These are phyloP conservation scores for Neurospora sp. DNA, from an alignment of 495 filamentous ascomycete species.

Conservation along the genomic window DNA sequence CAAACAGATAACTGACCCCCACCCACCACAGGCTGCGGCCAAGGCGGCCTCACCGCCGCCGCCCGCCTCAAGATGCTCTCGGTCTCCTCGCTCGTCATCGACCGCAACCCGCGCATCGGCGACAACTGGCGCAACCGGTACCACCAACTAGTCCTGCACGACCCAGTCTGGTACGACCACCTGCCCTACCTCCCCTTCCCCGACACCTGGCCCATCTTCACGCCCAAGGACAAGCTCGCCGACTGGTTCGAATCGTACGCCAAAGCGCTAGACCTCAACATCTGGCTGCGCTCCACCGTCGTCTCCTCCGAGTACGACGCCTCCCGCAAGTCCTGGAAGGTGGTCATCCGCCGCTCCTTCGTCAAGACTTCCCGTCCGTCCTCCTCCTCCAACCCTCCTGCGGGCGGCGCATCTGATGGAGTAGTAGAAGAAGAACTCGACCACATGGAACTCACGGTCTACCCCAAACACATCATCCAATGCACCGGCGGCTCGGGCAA, in stretches of 20 bases:
- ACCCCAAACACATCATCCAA: constrained; percentile 51
- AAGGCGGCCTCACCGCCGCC: constrained; percentile 50
- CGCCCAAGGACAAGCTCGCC: constrained; percentile 73
- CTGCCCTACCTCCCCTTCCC: constrained; percentile 67
- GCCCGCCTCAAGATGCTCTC: constrained; percentile 66
- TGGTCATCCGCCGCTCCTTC: constrained; percentile 43
- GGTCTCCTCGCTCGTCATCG: constrained; percentile 54
- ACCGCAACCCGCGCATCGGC: constrained; percentile 54
- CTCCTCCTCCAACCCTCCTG: not conserved
- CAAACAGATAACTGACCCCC: constrained; percentile 1
- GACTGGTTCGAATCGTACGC: constrained; percentile 72
- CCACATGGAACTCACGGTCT: not conserved
- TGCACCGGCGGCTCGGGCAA: constrained; percentile 67
- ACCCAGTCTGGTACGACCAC: constrained; percentile 70
- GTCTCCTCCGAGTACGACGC: constrained; percentile 44
- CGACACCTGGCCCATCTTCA: constrained; percentile 56
- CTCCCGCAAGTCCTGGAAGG: constrained; percentile 47
- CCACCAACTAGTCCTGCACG: constrained; percentile 56
- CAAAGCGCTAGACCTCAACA: constrained; percentile 62
- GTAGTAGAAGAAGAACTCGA: not conserved
- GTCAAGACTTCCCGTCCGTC: constrained; percentile 54
- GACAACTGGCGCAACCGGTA: constrained; percentile 73
- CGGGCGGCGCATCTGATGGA: not conserved
- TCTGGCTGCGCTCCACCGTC: constrained; percentile 55
- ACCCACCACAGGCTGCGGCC: constrained; percentile 40